These are phyloP conservation scores for Vanilla planifolia DNA, from an alignment of 106 monocot genomes.

Conservation along the genomic window DNA sequence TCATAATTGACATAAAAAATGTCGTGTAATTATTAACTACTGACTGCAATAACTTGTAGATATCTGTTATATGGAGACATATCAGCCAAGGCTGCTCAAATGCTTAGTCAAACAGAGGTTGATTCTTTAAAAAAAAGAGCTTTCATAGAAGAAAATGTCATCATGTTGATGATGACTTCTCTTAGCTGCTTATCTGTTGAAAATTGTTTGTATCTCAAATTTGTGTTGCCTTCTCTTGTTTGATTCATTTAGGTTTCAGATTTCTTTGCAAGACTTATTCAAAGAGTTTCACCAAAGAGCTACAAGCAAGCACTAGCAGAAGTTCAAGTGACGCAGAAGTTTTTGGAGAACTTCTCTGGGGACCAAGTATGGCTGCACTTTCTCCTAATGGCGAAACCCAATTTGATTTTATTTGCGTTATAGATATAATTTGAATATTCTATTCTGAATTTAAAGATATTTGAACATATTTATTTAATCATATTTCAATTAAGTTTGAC, in stretches of 20 bases:
- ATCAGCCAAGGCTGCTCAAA: constrained; percentile 81
- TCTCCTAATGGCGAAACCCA: not conserved
- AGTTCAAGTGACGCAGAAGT: constrained; percentile 80
- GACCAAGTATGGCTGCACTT: constrained; percentile 58
- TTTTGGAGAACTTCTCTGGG: constrained; percentile 90
- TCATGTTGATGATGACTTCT: not conserved
- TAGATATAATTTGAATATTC: no score
- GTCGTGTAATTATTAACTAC: no score
- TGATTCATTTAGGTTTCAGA: constrained; percentile 43
- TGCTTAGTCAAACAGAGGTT: constrained; percentile 84
- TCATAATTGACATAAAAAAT: no score
- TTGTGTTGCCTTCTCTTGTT: not conserved
- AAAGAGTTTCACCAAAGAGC: constrained; percentile 95
- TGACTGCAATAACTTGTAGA: constrained; percentile 46
- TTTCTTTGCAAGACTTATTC: constrained; percentile 91
- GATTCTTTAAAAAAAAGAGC: constrained; percentile 3
- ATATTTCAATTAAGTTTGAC: no score
- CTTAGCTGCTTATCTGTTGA: not conserved
- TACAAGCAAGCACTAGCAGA: constrained; percentile 78
- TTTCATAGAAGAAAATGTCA: not conserved
- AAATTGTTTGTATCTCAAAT: not conserved
- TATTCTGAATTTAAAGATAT: no score
- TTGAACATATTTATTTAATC: no score
- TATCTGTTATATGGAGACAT: constrained; percentile 82
- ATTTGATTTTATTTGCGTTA: no score